Base-by-base conservation (phyloP, 192 early-diverging fungal species). In the Podila verticillata region DNA sequence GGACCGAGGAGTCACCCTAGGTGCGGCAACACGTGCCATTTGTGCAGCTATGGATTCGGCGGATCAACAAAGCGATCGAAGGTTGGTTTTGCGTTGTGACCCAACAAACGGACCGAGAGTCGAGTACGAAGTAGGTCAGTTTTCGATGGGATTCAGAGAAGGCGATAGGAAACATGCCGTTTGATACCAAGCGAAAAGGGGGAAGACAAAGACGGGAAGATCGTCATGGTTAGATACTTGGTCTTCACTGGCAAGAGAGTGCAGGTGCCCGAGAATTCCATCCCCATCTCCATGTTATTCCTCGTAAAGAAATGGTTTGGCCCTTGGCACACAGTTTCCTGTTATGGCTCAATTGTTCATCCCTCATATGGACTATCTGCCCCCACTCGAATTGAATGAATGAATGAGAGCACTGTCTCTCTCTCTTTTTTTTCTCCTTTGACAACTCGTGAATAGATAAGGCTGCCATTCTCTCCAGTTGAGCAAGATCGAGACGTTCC, bases 1-100 rank as follows among this genome's bases (percentile, higher is more conserved):
- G 58, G 63, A 12, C 22, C 77, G 69, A 30, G 77, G 70, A 28
- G 48, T 24, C 24, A 72, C 54, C 69, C 70, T 62, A 70, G 77
- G 47, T 32, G 65, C 28, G 44, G 75, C 65, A 59, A 60, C 66
- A 65, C 77, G 77, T 72, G 70, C 77, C 77, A 68, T 19, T 60
- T 72, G 64, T 26, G 77, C 70, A 56, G 66, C 77, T 80, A 56
- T 54, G 22, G n/a, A 54, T 54, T 26, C 51, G 44, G 44, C 15
- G 22, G 6, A 24, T 24, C 24, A 54, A 24, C 51, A 54, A 26
- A 8, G 7, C 8, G 24, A 26, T 54, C 51, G 22, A 24, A 44
- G 17, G 39, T n/a, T 54, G n/a, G 22, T 24, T n/a, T 54, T 26
- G 51, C 4, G 51, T 24, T 26, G 51, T 5, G 51, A 54, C 22